Conservation (phyloP, 192 early-diverging fungal genomes). For the Umbelopsis ramanniana region DNA sequence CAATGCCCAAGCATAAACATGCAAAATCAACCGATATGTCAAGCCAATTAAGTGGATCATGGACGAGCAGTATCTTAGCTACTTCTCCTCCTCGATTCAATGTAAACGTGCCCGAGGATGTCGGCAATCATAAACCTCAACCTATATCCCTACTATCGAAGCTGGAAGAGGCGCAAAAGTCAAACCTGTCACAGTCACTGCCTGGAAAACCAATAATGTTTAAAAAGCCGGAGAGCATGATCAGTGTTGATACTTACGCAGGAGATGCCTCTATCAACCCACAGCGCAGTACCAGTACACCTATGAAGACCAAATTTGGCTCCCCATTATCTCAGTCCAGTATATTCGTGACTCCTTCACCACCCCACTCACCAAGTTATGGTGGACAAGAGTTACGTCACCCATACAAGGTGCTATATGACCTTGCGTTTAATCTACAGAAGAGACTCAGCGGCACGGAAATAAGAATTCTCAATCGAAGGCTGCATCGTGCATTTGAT, state of each 20-base stretch:
- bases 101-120: not conserved
- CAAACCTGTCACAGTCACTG: not conserved
- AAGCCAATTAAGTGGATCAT: conserved; percentile 11
- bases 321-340: conserved; percentile 12
- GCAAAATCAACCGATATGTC: not conserved
- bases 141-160: not conserved
- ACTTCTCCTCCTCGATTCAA: not conserved
- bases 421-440: conserved; percentile 40
- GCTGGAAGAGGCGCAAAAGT: not conserved
- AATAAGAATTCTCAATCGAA: conserved; percentile 53
- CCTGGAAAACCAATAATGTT: not conserved
- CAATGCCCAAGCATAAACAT: not conserved
- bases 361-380: conserved; percentile 10
- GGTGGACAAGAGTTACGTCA: not conserved
- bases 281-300: not conserved
- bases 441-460: conserved; percentile 55
- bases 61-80: conserved; percentile 3
- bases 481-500: conserved; percentile 56
- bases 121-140: not conserved
- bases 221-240: not conserved
- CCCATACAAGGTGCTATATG: conserved; percentile 50
- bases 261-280: not conserved
- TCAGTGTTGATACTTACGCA: not conserved
- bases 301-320: conserved; percentile 7
- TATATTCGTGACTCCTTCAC: conserved; percentile 7